Conservation (phyloP, 73 alveolate species). For the Vitrella brassicaformis region DNA sequence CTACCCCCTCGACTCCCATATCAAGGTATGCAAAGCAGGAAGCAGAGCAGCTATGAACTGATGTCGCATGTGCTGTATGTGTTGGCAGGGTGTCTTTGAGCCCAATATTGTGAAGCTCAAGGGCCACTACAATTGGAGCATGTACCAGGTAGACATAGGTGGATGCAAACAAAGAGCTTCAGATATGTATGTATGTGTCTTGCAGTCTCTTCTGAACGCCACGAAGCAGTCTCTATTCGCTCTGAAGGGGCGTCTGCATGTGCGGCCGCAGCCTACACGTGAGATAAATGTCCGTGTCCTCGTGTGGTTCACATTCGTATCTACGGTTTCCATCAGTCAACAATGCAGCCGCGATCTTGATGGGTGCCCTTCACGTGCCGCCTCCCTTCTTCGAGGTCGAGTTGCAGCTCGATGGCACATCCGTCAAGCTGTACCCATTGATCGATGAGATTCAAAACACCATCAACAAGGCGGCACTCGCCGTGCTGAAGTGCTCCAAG, state of each 20-base stretch:
- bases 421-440: constrained; percentile 75
- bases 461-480: constrained; percentile 97
- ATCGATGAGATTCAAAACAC: constrained; percentile 69
- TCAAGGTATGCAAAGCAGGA: no score
- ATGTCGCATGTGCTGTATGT: no score
- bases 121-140: constrained; percentile 97
- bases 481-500: constrained; percentile 95
- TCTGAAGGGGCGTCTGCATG: constrained; percentile 59
- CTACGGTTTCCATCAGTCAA: no score
- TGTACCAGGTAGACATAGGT: no score
- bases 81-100: constrained; percentile 82
- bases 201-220: constrained; percentile 93
- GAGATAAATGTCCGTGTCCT: no score
- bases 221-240: constrained; percentile 94
- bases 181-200: no score
- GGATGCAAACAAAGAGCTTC: no score
- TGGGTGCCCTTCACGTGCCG: no score
- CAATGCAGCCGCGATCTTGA: no score
- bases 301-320: no score
- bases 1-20: constrained; percentile 96
- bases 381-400: constrained; percentile 98
- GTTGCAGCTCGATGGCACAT: constrained; percentile 83
- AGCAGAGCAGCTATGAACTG: no score
- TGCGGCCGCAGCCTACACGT: no score
- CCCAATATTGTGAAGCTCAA: constrained; percentile 86